Percentiles rank a stretch among this genome's conserved stretches.
Evolutionary conservation across 768 basidiomycete species (phyloP).

Genomic region (Coprinopsis marcescibilis): DNA sequence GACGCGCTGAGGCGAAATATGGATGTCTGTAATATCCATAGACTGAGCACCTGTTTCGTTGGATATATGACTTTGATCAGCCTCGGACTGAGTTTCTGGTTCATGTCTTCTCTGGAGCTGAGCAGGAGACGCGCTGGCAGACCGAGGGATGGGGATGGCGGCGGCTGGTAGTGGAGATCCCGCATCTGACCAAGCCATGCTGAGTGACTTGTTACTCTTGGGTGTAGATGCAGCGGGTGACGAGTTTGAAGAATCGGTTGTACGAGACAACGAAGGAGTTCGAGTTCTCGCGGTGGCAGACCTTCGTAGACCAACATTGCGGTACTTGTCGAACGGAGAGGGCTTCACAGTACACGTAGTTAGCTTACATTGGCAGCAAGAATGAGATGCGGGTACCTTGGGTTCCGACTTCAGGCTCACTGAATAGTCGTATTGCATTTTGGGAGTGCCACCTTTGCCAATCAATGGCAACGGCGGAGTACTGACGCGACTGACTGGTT

Average conservation of each 20-base stretch:
- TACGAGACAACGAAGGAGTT: constrained; percentile 64
- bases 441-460: constrained; percentile 34
- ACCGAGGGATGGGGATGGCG: constrained; percentile 47
- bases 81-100: constrained; percentile 12
- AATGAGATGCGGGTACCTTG: constrained; percentile 31
- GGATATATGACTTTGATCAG: constrained; percentile 24
- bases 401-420: constrained; percentile 55
- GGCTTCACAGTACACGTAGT: constrained; percentile 31
- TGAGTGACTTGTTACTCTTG: constrained; percentile 44
- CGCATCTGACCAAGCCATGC: constrained; percentile 29
- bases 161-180: constrained; percentile 44
- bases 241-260: constrained; percentile 45
- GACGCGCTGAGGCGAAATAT: constrained; percentile 31
- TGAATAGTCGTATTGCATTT: constrained; percentile 54
- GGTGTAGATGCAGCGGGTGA: constrained; percentile 64
- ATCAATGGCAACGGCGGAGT: constrained; percentile 41
- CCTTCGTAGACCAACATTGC: constrained; percentile 55
- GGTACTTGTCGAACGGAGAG: constrained; percentile 58
- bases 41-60: constrained; percentile 32
- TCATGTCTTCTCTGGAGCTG: constrained; percentile 22
- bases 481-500: constrained; percentile 48
- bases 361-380: background rate
- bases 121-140: constrained; percentile 44
- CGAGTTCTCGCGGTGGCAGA: constrained; percentile 39
- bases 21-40: constrained; percentile 52